Evolutionary conservation across 257 asterid species (phyloP).

Genomic region (Solanum medicagineum): DNA sequence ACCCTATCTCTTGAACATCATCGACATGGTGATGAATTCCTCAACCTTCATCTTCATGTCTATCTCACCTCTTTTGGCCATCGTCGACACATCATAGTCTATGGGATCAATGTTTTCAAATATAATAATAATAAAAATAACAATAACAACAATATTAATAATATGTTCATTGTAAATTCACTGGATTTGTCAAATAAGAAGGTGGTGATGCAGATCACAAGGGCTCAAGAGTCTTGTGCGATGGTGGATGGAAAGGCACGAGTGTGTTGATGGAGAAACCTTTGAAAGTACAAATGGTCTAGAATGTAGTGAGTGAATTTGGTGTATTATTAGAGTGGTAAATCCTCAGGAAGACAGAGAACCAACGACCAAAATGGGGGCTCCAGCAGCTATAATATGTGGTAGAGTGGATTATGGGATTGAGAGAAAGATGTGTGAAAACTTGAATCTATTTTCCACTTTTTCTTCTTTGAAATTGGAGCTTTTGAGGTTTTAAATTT

Average conservation of each 20-base stretch:
- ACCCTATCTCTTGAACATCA: not conserved
- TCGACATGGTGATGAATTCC: not conserved
- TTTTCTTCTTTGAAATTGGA: too few species aligned
- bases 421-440: too few species aligned
- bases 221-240: not conserved
- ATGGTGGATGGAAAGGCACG: too few species aligned
- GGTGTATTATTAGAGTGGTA: too few species aligned
- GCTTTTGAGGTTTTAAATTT: not conserved
- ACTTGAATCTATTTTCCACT: too few species aligned
- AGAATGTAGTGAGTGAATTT: too few species aligned
- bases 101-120: not conserved
- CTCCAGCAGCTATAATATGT: too few species aligned
- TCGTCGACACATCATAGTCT: not conserved
- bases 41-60: not conserved
- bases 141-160: not conserved
- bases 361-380: too few species aligned
- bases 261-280: too few species aligned
- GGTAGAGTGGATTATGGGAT: too few species aligned
- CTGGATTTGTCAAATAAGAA: not conserved
- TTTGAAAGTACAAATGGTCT: too few species aligned
- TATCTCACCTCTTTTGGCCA: not conserved
- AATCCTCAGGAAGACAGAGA: too few species aligned
- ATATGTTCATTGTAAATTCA: not conserved
- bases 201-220: not conserved
- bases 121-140: not conserved